Evolutionary conservation across 176 grass and related monocot species (phyloP).

Genomic region (Musa troglodytarum): DNA sequence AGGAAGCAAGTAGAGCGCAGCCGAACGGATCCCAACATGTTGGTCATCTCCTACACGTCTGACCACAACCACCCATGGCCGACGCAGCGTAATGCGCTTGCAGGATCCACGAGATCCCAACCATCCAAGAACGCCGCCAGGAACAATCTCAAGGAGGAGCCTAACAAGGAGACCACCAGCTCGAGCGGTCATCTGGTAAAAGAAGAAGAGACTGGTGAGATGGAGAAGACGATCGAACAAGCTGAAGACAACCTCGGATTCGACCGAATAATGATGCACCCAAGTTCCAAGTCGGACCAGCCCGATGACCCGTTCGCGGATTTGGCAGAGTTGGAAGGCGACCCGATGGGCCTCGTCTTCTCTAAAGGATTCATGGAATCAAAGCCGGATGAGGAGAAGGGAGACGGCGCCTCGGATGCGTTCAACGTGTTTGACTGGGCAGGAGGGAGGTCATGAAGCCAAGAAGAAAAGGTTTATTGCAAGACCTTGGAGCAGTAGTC

Average conservation of each 20-base stretch:
- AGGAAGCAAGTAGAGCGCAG: constrained; percentile 97
- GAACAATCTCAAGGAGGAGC: constrained; percentile 34
- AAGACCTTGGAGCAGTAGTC: constrained; percentile 30
- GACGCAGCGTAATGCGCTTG: constrained; percentile 83
- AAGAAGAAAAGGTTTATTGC: constrained; percentile 47
- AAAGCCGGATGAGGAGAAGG: constrained; percentile 26
- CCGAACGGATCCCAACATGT: constrained; percentile 83
- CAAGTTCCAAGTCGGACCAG: constrained; percentile 47
- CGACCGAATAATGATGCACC: constrained; percentile 6
- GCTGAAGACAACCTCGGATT: constrained; percentile 27
- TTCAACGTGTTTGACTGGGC: constrained; percentile 48
- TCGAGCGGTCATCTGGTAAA: constrained; percentile 7
- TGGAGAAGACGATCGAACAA: constrained; percentile 6
- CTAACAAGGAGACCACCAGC: constrained; percentile 16
- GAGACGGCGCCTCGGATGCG: not conserved
- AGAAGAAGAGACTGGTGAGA: not conserved
- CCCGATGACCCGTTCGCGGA: constrained; percentile 83
- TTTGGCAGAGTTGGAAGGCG: constrained; percentile 65
- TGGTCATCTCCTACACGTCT: constrained; percentile 96
- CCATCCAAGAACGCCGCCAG: constrained; percentile 42
- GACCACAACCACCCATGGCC: constrained; percentile 99
- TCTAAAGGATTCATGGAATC: constrained; percentile 70
- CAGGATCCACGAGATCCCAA: constrained; percentile 69
- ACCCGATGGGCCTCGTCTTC: constrained; percentile 87
- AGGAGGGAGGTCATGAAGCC: constrained; percentile 5